phyloP scores from a whole-genome alignment of 1,284 basidiomycete genomes.

The Melampsora larici-populina region DNA sequence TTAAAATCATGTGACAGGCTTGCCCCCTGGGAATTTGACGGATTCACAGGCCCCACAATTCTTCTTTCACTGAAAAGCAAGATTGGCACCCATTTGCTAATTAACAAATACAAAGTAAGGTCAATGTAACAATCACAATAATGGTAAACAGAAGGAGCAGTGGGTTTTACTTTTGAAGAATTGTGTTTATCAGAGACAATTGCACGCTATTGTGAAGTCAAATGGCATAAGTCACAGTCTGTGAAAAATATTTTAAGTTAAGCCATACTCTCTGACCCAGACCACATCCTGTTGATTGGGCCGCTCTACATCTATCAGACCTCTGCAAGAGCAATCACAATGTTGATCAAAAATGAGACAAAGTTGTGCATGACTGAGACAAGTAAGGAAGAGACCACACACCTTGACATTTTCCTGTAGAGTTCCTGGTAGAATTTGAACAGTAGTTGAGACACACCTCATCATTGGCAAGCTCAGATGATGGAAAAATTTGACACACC shows the following conservation, averaged over 20 bases:
- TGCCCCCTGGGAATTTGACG: not conserved
- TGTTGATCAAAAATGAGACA: not conserved
- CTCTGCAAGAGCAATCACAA: not conserved
- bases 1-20: not conserved
- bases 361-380: not conserved
- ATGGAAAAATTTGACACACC: conserved; percentile 11
- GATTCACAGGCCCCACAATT: not conserved
- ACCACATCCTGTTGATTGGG: conserved; percentile 42
- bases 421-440: conserved; percentile 16
- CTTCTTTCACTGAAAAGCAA: conserved; percentile 36
- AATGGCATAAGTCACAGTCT: not conserved
- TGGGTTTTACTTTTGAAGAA: conserved; percentile 33
- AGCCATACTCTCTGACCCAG: conserved; percentile 26
- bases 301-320: conserved; percentile 22
- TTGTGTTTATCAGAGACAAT: conserved; percentile 36
- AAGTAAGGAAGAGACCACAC: not conserved
- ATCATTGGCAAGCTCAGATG: not conserved
- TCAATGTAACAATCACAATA: not conserved
- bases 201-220: conserved; percentile 22
- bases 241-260: not conserved
- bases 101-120: not conserved
- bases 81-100: conserved; percentile 42
- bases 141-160: not conserved
- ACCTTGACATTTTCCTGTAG: conserved; percentile 33
- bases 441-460: not conserved